Base-by-base conservation (phyloP, 225 moss, liverwort and hornwort species). In the Polytrichum formosum region DNA sequence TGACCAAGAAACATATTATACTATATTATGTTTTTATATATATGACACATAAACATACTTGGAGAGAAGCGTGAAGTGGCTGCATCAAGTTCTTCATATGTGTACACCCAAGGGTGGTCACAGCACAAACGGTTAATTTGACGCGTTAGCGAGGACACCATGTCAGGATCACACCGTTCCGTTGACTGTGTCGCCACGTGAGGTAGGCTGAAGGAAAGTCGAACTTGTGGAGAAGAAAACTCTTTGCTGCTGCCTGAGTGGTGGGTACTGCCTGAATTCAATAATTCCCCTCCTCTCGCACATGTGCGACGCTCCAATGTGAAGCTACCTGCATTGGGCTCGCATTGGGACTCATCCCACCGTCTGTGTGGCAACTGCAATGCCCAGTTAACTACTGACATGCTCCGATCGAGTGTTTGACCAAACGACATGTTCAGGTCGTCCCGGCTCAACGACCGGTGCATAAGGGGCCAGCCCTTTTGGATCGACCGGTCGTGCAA, bases 381-480 rank as follows among this genome's bases (percentile, higher is more conserved):
- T 63, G 87, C 87, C 87, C 84, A 87, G 75, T 87, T 81, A 55
- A 84, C 84, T 65, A 84, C 79, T 26, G 84, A 77, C 79, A 87
- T 81, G 72, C 84, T 81, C 29, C 87, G 81, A 68, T 84, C 87
- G 46, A 81, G 55, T 7, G 74, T 74, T 64, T 83, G 83, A 66
- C 83, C 83, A 63, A 63, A 63, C 56, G 78, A 71, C 71, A 79
- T 80, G 68, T 78, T 86, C 23, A 81, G 74, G 54, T 73, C 72
- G 67, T 83, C 83, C 26, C 76, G 76, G 21, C 76, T 87, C 70
- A 87, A 58, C 18, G 81, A 84, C 58, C 77, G 84, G 68, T 87
- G 87, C 87, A 87, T 84, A 62, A 87, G 81, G 68, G 87, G 87
- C 87, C 87, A 87, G 63, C 87, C 87, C 81, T 61, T 83, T 71